Evolutionary conservation across 805 yeast species (phyloP), one percentile per base, ranked within the genome.

Genomic region (Saturnispora halmiae): DNA sequence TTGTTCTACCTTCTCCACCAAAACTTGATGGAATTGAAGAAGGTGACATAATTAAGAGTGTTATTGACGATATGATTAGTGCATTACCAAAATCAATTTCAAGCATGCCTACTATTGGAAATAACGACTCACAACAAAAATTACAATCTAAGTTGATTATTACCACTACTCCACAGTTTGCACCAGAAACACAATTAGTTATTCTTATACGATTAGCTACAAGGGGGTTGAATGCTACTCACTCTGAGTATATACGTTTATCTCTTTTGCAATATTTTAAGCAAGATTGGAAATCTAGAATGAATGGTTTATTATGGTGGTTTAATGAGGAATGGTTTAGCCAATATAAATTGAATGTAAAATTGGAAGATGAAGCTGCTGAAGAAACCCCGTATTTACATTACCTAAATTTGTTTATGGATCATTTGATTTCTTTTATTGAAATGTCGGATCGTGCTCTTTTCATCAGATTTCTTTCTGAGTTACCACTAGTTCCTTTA

Each of bases 221-320:
- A 0, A 67, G 98, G 49, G 98, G 96, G 0, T 45, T 55, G 20
- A 43, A 42, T 38, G 35, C 31, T 53, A 73, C 66, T 34, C 67
- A 75, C 56, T 67, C 84, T 45, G 72, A 76, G 41, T 55, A 76
- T 45, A 73, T 90, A 10, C 69, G 96, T 50, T 75, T 72, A 18
- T 74, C 85, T 18, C 63, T 92, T 9, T 79, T 81, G 45, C 76
- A 78, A 14, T 83, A 81, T 55, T 79, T 86, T 41, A 66, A 84
- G 51, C 78, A 71, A 9, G 84, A 82, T 53, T 77, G 88, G 51
- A 81, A 81, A 41, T 67, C 66, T 8, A 66, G 90, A 27, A 69
- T 88, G 10, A 94, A 84, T 44, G 61, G 80, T 27, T 77, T 86
- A 15, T 77, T 90, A 29, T 87, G 82, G 47, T 92, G 99, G 99